Percentiles rank a stretch among this genome's conserved stretches.
Conservation (phyloP, 306 rosid species). For the Lathyrus oleraceus region DNA sequence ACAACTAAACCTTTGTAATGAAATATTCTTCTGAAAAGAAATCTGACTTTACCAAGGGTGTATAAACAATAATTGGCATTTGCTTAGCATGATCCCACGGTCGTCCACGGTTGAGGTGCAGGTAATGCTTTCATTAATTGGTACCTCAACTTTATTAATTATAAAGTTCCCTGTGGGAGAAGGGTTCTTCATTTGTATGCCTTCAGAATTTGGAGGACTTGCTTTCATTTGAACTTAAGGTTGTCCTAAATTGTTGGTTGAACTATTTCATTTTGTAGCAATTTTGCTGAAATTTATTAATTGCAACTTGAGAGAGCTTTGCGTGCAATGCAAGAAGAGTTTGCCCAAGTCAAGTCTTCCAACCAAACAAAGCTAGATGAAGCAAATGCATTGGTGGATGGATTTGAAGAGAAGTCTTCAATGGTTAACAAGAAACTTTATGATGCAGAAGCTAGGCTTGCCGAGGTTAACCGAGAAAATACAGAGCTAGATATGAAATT, state of each 20-base stretch:
- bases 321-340: conserved; percentile 61
- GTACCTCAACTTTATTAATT: not conserved
- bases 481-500: conserved; percentile 72
- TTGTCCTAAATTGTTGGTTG: not conserved
- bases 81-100: not conserved
- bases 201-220: not conserved
- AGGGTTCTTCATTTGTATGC: conserved; percentile 3
- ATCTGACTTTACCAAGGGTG: too few relatives aligned
- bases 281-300: conserved; percentile 27
- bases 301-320: conserved; percentile 79
- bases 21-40: too few relatives aligned
- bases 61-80: not conserved
- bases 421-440: conserved; percentile 58
- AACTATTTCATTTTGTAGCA: not conserved
- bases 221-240: conserved; percentile 15
- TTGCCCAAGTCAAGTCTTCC: conserved; percentile 45
- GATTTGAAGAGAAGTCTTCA: conserved; percentile 72
- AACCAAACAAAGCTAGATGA: conserved; percentile 66
- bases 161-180: not conserved
- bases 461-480: conserved; percentile 67
- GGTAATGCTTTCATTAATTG: conserved; percentile 1
- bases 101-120: not conserved
- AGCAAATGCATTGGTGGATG: conserved; percentile 61
- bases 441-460: conserved; percentile 82
- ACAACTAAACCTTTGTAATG: too few relatives aligned